phyloP scores from a whole-genome alignment of 352 stramenopile species.

The Phytophthora uliginosa region DNA sequence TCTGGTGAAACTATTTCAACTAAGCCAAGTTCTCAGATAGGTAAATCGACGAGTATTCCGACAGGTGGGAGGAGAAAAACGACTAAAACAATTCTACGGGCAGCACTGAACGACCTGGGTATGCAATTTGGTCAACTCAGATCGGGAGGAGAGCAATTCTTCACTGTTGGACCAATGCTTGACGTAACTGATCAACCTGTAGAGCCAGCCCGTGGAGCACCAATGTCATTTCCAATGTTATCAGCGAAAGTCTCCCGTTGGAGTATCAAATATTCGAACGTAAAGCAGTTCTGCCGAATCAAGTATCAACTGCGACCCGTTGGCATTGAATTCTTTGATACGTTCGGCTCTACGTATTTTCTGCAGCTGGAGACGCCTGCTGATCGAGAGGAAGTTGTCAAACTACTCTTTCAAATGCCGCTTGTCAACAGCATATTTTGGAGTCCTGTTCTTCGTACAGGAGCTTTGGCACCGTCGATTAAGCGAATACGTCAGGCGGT shows the following conservation, averaged over 20 bases:
- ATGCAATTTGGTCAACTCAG: slow-evolving; percentile 59
- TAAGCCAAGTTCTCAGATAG: slow-evolving; percentile 16
- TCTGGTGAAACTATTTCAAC: slow-evolving; percentile 5
- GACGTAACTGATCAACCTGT: background rate
- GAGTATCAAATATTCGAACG: slow-evolving; percentile 68
- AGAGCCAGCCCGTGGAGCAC: background rate
- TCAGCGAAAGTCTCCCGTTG: slow-evolving; percentile 44
- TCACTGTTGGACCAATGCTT: slow-evolving; percentile 56
- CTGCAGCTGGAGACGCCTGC: slow-evolving; percentile 65
- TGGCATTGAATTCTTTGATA: slow-evolving; percentile 83
- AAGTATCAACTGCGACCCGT: slow-evolving; percentile 85
- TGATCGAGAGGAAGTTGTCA: slow-evolving; percentile 76
- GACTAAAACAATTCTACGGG: slow-evolving; percentile 59
- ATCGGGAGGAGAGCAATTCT: slow-evolving; percentile 40
- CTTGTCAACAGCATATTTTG: slow-evolving; percentile 88
- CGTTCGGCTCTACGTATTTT: slow-evolving; percentile 75
- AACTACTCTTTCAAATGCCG: slow-evolving; percentile 82
- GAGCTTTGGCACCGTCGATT: slow-evolving; percentile 64
- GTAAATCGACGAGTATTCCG: slow-evolving; percentile 10
- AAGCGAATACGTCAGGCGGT: slow-evolving; percentile 78
- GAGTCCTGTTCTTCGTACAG: slow-evolving; percentile 73
- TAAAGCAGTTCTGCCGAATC: slow-evolving; percentile 85
- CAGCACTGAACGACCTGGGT: slow-evolving; percentile 62
- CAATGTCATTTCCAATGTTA: background rate
- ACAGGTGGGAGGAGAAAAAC: slow-evolving; percentile 47